Conservation (phyloP, 2,329 filamentous ascomycete species). For the Periconia sp. region DNA sequence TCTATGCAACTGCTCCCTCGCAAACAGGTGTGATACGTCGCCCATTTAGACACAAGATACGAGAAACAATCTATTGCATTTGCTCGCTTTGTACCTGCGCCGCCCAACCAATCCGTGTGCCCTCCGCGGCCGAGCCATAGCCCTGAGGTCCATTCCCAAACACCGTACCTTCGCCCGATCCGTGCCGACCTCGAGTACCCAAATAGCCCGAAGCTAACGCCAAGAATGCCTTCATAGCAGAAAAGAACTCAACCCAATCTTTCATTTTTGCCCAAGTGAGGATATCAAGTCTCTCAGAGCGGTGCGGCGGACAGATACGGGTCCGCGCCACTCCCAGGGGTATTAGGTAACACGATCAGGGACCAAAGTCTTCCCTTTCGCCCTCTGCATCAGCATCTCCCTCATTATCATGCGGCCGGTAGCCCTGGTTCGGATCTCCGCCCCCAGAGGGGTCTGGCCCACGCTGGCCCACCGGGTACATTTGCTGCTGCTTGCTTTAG, state of each 20-base stretch:
- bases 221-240: conserved; percentile 6
- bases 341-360: conserved; percentile 16
- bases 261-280: too few relatives aligned
- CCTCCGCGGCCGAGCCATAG: conserved; percentile 44
- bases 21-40: too few relatives aligned
- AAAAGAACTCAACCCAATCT: conserved; percentile 5
- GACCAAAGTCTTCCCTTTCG: conserved; percentile 47
- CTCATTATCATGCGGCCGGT: conserved; percentile 43
- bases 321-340: too few relatives aligned
- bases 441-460: conserved; percentile 44
- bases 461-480: conserved; percentile 47
- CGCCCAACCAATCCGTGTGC: conserved; percentile 20
- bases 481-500: conserved; percentile 29
- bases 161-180: conserved; percentile 22
- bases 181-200: conserved; percentile 6
- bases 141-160: conserved; percentile 25
- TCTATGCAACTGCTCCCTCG: too few relatives aligned
- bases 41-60: too few relatives aligned
- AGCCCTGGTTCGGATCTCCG: conserved; percentile 44
- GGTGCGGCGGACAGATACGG: too few relatives aligned
- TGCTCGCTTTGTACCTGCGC: conserved; percentile 31
- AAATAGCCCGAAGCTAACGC: conserved; percentile 12
- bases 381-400: conserved; percentile 48
- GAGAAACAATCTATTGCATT: conserved; percentile 1
- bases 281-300: too few relatives aligned